Evolutionary conservation across 2,329 filamentous ascomycete species (phyloP).

Genomic region (Neopestalotiopsis clavispora): DNA sequence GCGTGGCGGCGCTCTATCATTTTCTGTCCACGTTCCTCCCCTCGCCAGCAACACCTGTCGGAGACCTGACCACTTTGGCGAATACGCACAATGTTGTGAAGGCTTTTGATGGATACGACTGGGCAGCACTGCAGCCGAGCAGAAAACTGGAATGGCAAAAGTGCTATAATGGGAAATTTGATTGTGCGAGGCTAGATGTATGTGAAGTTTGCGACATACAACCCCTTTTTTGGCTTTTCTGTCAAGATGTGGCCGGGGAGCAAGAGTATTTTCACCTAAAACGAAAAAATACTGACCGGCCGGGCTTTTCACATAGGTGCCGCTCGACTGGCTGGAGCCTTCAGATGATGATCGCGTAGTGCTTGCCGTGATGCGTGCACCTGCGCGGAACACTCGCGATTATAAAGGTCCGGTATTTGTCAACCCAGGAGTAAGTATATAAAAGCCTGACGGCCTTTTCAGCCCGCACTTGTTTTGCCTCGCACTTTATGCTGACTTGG

Average conservation of each 20-base stretch:
- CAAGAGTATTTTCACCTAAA: too few species aligned
- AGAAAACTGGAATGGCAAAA: constrained; percentile 38
- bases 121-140: constrained; percentile 35
- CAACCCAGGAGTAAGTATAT: constrained; percentile 39
- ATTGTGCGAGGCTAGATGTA: constrained; percentile 42
- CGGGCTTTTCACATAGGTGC: constrained; percentile 28
- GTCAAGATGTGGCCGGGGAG: too few species aligned
- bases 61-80: neutral
- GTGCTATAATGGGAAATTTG: constrained; percentile 39
- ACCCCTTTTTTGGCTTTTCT: too few species aligned
- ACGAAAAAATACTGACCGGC: neutral
- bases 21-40: neutral
- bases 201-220: neutral
- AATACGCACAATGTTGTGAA: neutral
- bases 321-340: constrained; percentile 45
- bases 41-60: neutral
- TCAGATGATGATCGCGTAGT: constrained; percentile 38
- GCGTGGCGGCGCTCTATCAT: constrained; percentile 1
- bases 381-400: constrained; percentile 32
- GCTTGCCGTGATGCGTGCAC: constrained; percentile 43
- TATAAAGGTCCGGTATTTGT: constrained; percentile 43
- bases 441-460: too few species aligned
- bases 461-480: neutral
- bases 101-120: constrained; percentile 20
- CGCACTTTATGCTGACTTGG: neutral